phyloP scores from a whole-genome alignment of 176 grass and related monocot species.

The Tuctoria greenei region DNA sequence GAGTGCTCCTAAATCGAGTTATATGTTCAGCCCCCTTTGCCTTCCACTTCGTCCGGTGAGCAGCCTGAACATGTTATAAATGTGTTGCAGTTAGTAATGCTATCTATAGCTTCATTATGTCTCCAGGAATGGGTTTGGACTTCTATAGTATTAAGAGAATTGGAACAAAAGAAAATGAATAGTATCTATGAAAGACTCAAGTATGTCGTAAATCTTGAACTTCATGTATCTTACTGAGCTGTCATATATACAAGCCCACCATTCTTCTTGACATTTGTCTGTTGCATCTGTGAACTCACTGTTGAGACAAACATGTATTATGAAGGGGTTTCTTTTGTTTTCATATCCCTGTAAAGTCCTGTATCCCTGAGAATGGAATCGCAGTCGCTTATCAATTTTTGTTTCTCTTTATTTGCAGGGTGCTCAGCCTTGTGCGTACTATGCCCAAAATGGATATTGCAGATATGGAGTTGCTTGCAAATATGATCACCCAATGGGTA shows the following conservation, averaged over 20 bases:
- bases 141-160: constrained; percentile 3
- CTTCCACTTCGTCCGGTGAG: constrained; percentile 79
- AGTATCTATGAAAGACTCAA: background rate
- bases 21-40: constrained; percentile 53
- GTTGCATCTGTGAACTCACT: background rate
- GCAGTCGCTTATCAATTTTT: constrained; percentile 27
- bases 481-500: constrained; percentile 76
- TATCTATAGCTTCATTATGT: constrained; percentile 17
- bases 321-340: constrained; percentile 16
- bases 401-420: constrained; percentile 52
- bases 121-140: background rate
- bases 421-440: constrained; percentile 68
- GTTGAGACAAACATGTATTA: background rate
- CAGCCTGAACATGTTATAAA: constrained; percentile 27
- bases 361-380: background rate
- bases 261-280: background rate
- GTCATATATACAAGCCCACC: background rate
- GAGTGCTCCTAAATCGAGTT: constrained; percentile 51
- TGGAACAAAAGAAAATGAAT: constrained; percentile 21
- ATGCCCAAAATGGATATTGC: constrained; percentile 77
- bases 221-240: background rate
- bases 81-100: constrained; percentile 14
- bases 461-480: constrained; percentile 83
- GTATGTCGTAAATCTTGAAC: background rate
- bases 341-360: constrained; percentile 14